These are phyloP conservation scores for Naegleria fowleri DNA, from an alignment of 208 protist species.

Conservation along the genomic window DNA sequence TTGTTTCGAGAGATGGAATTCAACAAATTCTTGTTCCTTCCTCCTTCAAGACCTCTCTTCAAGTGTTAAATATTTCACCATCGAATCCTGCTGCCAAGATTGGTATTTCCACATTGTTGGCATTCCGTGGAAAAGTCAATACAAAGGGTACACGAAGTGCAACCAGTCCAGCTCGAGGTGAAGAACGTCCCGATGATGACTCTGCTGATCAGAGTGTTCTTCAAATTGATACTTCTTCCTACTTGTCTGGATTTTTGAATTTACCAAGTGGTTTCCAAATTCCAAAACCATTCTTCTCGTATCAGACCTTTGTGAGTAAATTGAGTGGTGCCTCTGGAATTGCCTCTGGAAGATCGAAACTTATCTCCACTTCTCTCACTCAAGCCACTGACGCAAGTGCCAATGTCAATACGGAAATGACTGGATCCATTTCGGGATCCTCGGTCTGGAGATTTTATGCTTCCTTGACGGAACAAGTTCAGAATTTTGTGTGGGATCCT, in stretches of 20 bases:
- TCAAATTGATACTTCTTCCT: background rate
- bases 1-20: background rate
- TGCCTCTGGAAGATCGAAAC: background rate
- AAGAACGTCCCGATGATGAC: background rate
- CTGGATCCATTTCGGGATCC: background rate
- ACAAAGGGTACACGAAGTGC: background rate
- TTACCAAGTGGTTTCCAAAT: background rate
- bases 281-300: background rate
- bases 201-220: background rate
- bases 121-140: background rate
- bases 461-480: background rate
- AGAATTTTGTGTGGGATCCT: background rate
- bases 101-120: background rate
- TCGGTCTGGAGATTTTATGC: background rate
- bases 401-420: background rate
- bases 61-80: background rate
- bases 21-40: background rate
- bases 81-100: background rate
- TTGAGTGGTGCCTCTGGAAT: background rate
- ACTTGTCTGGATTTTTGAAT: background rate
- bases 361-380: background rate
- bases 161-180: background rate
- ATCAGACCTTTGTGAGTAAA: background rate
- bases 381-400: background rate
- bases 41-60: background rate